Percentiles rank a stretch among this genome's conserved stretches.
Conservation (phyloP, 2,329 filamentous ascomycete species). For the Epichloe elymi region DNA sequence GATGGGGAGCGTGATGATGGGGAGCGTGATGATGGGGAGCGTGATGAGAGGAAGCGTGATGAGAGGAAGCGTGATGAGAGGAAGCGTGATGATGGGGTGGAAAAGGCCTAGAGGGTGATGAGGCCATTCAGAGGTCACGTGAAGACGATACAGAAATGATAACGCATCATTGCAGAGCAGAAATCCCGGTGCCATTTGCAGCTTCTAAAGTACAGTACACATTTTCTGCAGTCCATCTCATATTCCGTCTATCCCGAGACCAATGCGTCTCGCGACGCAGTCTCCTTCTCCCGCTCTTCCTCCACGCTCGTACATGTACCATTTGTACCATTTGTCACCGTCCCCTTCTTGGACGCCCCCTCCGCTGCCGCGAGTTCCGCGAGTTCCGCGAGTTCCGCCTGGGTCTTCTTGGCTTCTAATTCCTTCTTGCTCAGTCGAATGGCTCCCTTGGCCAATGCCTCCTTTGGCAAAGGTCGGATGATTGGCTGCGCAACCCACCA, state of each 20-base stretch:
- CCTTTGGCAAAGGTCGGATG: slow-evolving; percentile 71
- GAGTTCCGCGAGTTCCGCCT: slow-evolving; percentile 6
- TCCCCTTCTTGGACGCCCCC: slow-evolving; percentile 12
- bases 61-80: not conserved
- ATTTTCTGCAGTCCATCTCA: not conserved
- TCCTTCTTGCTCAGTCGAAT: slow-evolving; percentile 62
- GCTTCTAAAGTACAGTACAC: too few relatives aligned
- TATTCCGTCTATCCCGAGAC: not conserved
- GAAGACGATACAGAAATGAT: too few relatives aligned
- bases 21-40: not conserved
- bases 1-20: not conserved
- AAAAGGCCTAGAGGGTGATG: too few relatives aligned
- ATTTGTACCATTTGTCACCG: not conserved
- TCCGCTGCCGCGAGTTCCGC: slow-evolving; percentile 32
- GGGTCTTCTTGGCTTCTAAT: slow-evolving; percentile 15
- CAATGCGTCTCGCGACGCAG: not conserved
- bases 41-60: not conserved
- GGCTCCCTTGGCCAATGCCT: slow-evolving; percentile 72
- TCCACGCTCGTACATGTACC: not conserved
- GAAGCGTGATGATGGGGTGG: not conserved
- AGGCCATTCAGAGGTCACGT: too few relatives aligned
- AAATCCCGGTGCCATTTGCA: too few relatives aligned
- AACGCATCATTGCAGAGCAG: too few relatives aligned
- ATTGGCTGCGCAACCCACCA: slow-evolving; percentile 90
- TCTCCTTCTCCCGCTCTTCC: not conserved